phyloP scores from a whole-genome alignment of 192 early-diverging fungal genomes.

The Polychytrium aggregatum region DNA sequence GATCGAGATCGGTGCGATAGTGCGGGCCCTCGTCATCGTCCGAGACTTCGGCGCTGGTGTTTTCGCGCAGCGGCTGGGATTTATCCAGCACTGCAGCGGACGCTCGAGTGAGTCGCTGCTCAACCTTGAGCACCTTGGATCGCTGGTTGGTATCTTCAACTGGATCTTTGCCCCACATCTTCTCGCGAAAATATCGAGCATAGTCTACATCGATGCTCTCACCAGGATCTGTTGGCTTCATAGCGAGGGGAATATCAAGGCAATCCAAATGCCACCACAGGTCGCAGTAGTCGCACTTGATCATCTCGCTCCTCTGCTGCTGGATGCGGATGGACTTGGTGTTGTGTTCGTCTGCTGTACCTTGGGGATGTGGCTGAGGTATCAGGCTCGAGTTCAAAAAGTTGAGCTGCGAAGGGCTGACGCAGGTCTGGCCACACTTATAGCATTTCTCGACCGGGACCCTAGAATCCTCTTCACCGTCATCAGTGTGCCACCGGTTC shows the following conservation, averaged over 20 bases:
- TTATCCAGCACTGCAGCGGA: no score
- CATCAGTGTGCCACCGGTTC: no score
- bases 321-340: no score
- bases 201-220: constrained; percentile 11
- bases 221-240: constrained; percentile 15
- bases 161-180: constrained; percentile 16
- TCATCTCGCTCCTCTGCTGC: constrained; percentile 18
- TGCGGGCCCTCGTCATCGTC: not conserved
- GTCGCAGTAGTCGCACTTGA: constrained; percentile 40
- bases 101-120: no score
- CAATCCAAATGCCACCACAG: constrained; percentile 46
- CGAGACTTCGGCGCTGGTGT: not conserved
- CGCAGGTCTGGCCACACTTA: constrained; percentile 10
- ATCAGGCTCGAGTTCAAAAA: constrained; percentile 14
- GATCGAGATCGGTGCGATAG: no score
- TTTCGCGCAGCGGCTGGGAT: not conserved
- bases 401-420: not conserved
- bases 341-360: no score
- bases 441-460: no score
- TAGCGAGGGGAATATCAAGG: constrained; percentile 27
- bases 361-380: constrained; percentile 7
- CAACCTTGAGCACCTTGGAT: not conserved
- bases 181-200: not conserved
- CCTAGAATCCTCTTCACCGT: no score
- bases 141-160: not conserved